Percentiles rank a stretch among this genome's conserved stretches.
Evolutionary conservation across 2,329 filamentous ascomycete species (phyloP).

Genomic region (Chlorencoelia australis): DNA sequence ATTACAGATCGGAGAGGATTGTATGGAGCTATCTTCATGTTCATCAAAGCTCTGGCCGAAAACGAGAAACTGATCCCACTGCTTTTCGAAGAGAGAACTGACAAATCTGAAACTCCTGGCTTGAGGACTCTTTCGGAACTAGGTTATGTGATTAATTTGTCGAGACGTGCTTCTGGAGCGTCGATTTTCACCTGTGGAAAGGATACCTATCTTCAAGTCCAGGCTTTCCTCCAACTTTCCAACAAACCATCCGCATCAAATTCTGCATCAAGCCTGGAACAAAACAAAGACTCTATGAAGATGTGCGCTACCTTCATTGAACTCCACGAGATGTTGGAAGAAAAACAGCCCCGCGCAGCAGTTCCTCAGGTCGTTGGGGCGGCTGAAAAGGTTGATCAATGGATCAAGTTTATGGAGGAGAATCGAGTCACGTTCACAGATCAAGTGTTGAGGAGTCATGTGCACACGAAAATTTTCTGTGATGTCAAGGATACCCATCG

Average conservation of each 20-base stretch:
- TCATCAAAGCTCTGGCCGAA: background rate
- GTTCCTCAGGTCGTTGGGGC: too few relatives aligned
- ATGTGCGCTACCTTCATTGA: background rate
- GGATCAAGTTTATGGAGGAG: conserved; percentile 13
- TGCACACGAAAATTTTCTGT: conserved; percentile 4
- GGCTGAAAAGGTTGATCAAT: conserved; percentile 2
- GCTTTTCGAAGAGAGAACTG: conserved; percentile 1
- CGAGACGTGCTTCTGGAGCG: background rate
- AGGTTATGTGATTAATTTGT: background rate
- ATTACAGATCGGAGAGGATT: conserved; percentile 1
- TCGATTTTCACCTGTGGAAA: conserved; percentile 8
- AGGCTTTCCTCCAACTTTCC: conserved; percentile 7
- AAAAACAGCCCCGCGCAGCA: too few relatives aligned
- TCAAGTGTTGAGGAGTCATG: conserved; percentile 13
- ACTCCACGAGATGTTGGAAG: background rate
- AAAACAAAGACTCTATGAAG: background rate
- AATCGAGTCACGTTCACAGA: conserved; percentile 18
- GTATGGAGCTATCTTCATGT: conserved; percentile 1
- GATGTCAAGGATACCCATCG: conserved; percentile 7
- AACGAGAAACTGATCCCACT: background rate
- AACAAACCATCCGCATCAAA: conserved; percentile 5
- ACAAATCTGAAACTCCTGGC: conserved; percentile 1
- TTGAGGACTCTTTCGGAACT: background rate
- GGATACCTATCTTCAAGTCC: conserved; percentile 10
- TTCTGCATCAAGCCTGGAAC: conserved; percentile 1